Conservation (phyloP, 345 rosid species). For the Gossypioides kirkii region DNA sequence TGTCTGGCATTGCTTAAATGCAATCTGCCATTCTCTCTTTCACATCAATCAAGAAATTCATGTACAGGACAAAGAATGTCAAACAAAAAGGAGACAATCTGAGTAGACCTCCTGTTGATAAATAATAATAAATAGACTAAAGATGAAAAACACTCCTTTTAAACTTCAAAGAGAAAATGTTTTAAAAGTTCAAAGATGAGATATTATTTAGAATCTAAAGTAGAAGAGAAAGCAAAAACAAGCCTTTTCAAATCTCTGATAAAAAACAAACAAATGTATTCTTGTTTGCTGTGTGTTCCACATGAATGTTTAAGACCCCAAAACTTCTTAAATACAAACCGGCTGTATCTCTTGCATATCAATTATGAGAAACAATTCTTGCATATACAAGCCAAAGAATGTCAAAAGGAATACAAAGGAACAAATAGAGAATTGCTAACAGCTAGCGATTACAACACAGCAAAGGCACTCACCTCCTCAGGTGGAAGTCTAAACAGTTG, state of each 20-base stretch:
- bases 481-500: conserved; percentile 78
- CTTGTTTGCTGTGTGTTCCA: background rate
- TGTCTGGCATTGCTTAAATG: background rate
- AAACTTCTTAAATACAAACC: background rate
- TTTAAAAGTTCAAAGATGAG: background rate
- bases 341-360: background rate
- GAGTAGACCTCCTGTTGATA: background rate
- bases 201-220: background rate
- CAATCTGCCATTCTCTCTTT: background rate
- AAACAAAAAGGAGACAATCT: background rate
- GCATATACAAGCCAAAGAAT: background rate
- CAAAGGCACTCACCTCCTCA: conserved; percentile 55
- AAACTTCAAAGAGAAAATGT: background rate
- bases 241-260: background rate
- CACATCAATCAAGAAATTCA: background rate
- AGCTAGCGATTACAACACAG: background rate
- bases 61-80: background rate
- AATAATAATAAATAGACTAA: background rate
- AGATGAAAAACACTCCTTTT: background rate
- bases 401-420: background rate
- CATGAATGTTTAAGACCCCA: background rate
- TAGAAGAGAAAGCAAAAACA: background rate
- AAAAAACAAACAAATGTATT: background rate
- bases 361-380: background rate
- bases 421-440: background rate